Base-by-base conservation (phyloP, 2,329 filamentous ascomycete species). In the Boeremia exigua region DNA sequence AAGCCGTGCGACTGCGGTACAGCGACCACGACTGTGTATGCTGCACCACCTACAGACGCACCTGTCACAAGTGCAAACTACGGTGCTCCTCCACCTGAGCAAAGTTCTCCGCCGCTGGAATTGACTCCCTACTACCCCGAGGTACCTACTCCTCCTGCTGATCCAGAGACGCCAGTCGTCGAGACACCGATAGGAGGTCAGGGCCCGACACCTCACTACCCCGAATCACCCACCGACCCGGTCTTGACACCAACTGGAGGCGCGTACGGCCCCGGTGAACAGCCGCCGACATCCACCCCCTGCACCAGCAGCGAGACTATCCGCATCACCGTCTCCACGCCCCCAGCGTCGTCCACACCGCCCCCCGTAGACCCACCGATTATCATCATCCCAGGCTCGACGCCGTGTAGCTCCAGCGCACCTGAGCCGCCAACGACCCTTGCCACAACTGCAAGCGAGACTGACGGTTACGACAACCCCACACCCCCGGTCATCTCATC, bases 261-360 rank as follows among this genome's bases (percentile, higher is more conserved):
- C 7, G 19, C 14, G 3, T 49, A 42, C 34, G 36, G 37, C 11
- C 19, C 36, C 3, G n/a, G 17, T 8, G 29, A 42, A 9, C 43
- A 32, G 7, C 29, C 33, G 12, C 33, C 34, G 7, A 34, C 45
- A 12, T 46, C 52, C 2, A 40, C 46, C 2, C 17, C 28, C 3
- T 55, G 52, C 23, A 36, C 29, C 6, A 50, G 9, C 28, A 30
- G 33, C 2, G 14, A 38, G 12, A 55, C 52, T 0, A 12, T 55
- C 10, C 52, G 52, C 34, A 42, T 55, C 40, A 55, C 52, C 9
- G 39, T 55, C 36, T 55, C 51, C n/a, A 54, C 37, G 4, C n/a
- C 45, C 8, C 27, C 51, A 4, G 32, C 28, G 3, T 14, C 33
- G 8, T 30, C n/a, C 6, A 23, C 49, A 17, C 15, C 29, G n/a